Evolutionary conservation across 2,329 filamentous ascomycete species (phyloP).

Genomic region (Emergomyces orientalis): DNA sequence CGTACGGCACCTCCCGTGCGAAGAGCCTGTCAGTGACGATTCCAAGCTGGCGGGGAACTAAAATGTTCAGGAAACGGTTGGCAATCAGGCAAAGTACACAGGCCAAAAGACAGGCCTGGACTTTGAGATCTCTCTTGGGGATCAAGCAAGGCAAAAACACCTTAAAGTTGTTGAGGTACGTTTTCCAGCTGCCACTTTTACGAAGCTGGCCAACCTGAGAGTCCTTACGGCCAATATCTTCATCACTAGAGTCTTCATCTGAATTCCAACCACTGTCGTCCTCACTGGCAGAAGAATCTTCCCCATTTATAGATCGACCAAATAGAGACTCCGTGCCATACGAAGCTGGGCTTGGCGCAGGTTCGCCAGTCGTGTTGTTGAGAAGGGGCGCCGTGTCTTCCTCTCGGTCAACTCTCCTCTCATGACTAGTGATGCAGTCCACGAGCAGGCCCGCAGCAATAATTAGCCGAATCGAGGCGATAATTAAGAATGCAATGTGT

Average conservation of each 20-base stretch:
- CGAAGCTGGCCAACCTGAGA: not conserved
- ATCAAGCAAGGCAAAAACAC: not conserved
- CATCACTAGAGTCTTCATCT: not conserved
- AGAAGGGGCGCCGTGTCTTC: not conserved
- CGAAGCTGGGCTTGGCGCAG: not conserved
- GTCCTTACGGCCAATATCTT: not conserved
- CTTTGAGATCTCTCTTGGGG: not conserved
- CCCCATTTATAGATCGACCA: not conserved
- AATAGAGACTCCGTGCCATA: not conserved
- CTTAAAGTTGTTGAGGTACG: not conserved
- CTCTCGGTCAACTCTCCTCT: not conserved
- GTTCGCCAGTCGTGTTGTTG: not conserved
- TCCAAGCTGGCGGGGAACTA: not conserved
- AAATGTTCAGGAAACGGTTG: not conserved
- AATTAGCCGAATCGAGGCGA: not conserved
- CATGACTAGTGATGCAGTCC: not conserved
- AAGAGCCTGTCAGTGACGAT: not conserved
- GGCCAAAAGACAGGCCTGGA: not conserved
- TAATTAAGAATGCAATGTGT: not conserved
- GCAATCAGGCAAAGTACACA: not conserved
- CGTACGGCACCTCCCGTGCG: not conserved
- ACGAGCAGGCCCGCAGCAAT: not conserved
- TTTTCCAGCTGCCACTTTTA: not conserved
- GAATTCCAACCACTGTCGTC: not conserved
- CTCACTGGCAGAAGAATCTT: not conserved